Evolutionary conservation across 2,329 filamentous ascomycete genomes (phyloP).

Genomic region (Pseudogymnoascus sp.): DNA sequence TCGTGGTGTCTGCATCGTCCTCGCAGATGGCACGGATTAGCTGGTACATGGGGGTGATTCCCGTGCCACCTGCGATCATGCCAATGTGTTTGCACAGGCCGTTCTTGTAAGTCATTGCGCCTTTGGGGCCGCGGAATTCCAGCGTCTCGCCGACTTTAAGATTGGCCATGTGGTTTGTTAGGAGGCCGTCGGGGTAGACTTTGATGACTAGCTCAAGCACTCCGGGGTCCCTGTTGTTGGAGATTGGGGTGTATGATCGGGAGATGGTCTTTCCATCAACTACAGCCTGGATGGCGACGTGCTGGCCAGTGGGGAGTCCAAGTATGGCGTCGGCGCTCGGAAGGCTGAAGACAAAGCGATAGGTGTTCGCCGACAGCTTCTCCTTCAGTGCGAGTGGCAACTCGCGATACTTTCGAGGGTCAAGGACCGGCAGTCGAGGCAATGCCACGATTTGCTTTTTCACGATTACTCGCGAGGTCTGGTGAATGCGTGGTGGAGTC

Average conservation of each 20-base stretch:
- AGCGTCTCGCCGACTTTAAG: conserved; percentile 42
- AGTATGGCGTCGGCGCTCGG: conserved; percentile 26
- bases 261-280: conserved; percentile 28
- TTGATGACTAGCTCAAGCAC: conserved; percentile 43
- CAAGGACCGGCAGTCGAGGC: conserved; percentile 4
- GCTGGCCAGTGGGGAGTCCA: conserved; percentile 35
- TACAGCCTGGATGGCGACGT: conserved; percentile 30
- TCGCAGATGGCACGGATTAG: conserved; percentile 57
- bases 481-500: neutral
- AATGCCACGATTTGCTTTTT: neutral
- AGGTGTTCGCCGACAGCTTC: conserved; percentile 14
- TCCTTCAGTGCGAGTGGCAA: conserved; percentile 16
- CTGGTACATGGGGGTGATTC: conserved; percentile 52
- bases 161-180: conserved; percentile 39
- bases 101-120: conserved; percentile 44
- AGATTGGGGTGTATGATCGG: conserved; percentile 37
- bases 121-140: conserved; percentile 47
- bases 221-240: conserved; percentile 43
- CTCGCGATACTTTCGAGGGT: conserved; percentile 17
- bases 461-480: neutral
- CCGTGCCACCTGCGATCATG: conserved; percentile 47
- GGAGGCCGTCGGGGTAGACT: conserved; percentile 45
- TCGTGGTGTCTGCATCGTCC: conserved; percentile 48
- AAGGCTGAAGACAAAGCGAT: conserved; percentile 26
- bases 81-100: conserved; percentile 38